Base-by-base conservation (phyloP, 2,329 filamentous ascomycete genomes). In the Amauroascus niger region DNA sequence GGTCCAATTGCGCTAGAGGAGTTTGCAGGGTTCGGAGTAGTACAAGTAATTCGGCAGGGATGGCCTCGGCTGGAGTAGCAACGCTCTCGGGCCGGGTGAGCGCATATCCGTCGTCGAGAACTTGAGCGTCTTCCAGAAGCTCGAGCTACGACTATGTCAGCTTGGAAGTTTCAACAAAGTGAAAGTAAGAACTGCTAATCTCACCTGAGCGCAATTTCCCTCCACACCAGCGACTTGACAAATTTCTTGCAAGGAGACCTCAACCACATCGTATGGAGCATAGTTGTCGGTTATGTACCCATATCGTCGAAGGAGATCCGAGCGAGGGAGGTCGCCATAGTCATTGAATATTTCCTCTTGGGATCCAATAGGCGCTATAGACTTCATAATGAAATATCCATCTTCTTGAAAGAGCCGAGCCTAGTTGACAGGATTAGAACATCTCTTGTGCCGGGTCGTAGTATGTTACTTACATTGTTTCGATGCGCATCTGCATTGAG, bases 341-440 rank as follows among this genome's bases (percentile, higher is more conserved):
- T 95, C 90, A 66, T 95, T 95, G 65, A 90, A 80, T 16, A 95
- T 80, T 67, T 95, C 86, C 53, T 88, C 80, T 5, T 86, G 86
- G 0, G 79, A 77, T 22, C 69, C 71, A 62, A 95, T 88, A 0
- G 79, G 71, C 41, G 82, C 80, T 55, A 90, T 74, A 0, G 86
- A 76, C 22, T 82, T 85, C 67, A 93, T 91, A 2, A 83, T 82
- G 7, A 95, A 74, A 9, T 65, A 69, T 44, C 74, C 70, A 54
- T 78, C 72, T 58, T 82, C 79, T 64, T 84, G 80, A 62, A 79
- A 81, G 0, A 84, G 74, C 43, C 79, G 78, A 18, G 81, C 78
- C 74, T 76, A n/a, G 8, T 46, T 26, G 44, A 33, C 40, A 24
- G 33, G 4, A 22, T 48, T 32, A 52, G 41, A 37, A 14, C 20